Conservation (phyloP, 2,329 filamentous ascomycete genomes). For the Arthroderma uncinatum region DNA sequence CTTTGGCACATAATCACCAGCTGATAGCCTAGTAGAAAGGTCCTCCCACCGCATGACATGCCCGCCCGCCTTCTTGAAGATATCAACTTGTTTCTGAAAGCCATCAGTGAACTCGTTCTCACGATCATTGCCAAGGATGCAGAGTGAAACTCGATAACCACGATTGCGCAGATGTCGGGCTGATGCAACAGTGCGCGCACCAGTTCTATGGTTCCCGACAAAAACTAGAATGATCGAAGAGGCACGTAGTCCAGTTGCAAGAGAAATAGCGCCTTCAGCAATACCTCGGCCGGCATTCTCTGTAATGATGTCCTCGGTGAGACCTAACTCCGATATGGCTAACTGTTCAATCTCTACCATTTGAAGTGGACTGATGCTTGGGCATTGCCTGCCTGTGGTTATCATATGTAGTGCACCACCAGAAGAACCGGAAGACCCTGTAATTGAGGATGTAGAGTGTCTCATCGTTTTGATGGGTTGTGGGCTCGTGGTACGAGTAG, state of each 20-base stretch:
- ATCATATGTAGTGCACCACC: slow-evolving; percentile 42
- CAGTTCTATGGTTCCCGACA: slow-evolving; percentile 91
- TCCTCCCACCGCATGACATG: slow-evolving; percentile 54
- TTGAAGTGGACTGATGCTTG: slow-evolving; percentile 57
- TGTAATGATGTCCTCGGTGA: slow-evolving; percentile 80
- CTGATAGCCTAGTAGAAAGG: slow-evolving; percentile 38
- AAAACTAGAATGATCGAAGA: slow-evolving; percentile 59
- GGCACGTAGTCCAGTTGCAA: slow-evolving; percentile 47
- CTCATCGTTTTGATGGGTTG: slow-evolving; percentile 29
- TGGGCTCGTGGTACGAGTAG: slow-evolving; percentile 31
- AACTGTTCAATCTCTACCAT: slow-evolving; percentile 91
- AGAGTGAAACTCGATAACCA: slow-evolving; percentile 67
- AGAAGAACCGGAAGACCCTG: slow-evolving; percentile 25
- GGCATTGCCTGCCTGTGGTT: slow-evolving; percentile 45
- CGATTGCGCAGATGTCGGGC: slow-evolving; percentile 79
- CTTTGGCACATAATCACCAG: slow-evolving; percentile 56
- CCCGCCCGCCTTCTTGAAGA: slow-evolving; percentile 75
- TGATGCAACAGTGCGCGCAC: slow-evolving; percentile 71
- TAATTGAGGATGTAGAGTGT: slow-evolving; percentile 34
- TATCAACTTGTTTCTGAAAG: slow-evolving; percentile 66
- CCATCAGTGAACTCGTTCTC: slow-evolving; percentile 71
- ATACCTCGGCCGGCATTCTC: slow-evolving; percentile 86
- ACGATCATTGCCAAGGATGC: slow-evolving; percentile 72
- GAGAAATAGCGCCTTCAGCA: slow-evolving; percentile 63
- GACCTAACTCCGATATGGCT: slow-evolving; percentile 71